Conservation (phyloP, 1,284 basidiomycete genomes). For the Ustilago xerochloae region DNA sequence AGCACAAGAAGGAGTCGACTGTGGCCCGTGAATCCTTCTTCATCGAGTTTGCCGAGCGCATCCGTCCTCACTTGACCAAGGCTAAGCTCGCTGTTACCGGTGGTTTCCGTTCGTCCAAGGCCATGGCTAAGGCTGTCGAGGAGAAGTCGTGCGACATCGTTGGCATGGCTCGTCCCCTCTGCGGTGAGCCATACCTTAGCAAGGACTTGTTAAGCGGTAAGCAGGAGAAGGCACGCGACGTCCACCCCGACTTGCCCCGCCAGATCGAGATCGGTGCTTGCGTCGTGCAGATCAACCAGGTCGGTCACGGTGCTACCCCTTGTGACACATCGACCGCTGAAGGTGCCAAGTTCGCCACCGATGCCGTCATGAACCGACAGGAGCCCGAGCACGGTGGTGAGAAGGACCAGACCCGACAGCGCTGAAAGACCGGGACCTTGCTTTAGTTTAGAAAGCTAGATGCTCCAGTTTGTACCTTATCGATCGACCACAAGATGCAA, state of each 20-base stretch:
- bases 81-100: constrained; percentile 81
- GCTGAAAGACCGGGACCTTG: background rate
- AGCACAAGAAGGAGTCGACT: constrained; percentile 53
- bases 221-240: constrained; percentile 26
- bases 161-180: constrained; percentile 41
- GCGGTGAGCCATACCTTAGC: constrained; percentile 44
- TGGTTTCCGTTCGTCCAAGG: constrained; percentile 76
- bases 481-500: background rate
- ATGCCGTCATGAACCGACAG: constrained; percentile 25
- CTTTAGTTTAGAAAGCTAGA: background rate
- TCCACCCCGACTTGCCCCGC: constrained; percentile 35
- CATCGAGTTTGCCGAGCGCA: constrained; percentile 68
- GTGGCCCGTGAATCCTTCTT: constrained; percentile 71
- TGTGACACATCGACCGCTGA: constrained; percentile 44
- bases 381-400: constrained; percentile 42
- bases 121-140: constrained; percentile 72
- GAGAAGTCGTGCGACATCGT: constrained; percentile 55
- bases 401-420: constrained; percentile 29
- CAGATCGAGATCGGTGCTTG: constrained; percentile 45
- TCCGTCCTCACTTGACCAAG: constrained; percentile 42
- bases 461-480: background rate
- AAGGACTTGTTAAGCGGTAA: constrained; percentile 41
- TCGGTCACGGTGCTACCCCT: constrained; percentile 25
- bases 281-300: constrained; percentile 41
- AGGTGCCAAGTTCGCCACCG: constrained; percentile 45